Percentiles rank a stretch among this genome's conserved stretches.
Conservation (phyloP, 495 filamentous ascomycete genomes). For the Glutinoglossum americanum region DNA sequence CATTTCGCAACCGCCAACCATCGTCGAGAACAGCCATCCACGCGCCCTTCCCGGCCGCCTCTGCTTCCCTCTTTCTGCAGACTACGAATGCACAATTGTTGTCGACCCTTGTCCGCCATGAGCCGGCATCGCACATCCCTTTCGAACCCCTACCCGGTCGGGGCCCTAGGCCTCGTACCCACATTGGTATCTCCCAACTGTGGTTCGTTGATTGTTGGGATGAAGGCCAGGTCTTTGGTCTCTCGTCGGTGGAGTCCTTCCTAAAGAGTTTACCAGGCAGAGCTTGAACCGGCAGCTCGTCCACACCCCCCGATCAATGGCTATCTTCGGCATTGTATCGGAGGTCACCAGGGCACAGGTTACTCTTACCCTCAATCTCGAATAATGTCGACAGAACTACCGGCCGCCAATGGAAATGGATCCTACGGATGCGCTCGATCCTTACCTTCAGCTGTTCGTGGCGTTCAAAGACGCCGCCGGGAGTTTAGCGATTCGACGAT, state of each 20-base stretch:
- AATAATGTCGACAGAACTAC: not conserved
- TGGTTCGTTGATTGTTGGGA: not conserved
- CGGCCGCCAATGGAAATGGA: not conserved
- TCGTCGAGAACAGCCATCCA: not conserved
- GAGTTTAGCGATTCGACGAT: not conserved
- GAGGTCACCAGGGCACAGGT: not conserved
- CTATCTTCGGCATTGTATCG: not conserved
- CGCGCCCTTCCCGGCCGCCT: not conserved
- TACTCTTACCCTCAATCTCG: not conserved
- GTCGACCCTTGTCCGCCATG: not conserved
- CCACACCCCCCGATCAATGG: too few relatives aligned
- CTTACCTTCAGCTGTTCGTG: too few relatives aligned
- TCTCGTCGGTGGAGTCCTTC: too few relatives aligned
- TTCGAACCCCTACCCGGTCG: not conserved
- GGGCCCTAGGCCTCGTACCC: not conserved
- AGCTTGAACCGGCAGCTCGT: too few relatives aligned
- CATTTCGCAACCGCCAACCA: not conserved
- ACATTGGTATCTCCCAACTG: not conserved
- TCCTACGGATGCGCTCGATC: too few relatives aligned
- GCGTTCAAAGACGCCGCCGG: not conserved
- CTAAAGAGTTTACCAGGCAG: too few relatives aligned
- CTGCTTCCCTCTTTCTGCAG: not conserved
- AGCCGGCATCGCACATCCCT: not conserved
- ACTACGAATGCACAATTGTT: not conserved
- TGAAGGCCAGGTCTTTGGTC: not conserved